Conservation (phyloP, 306 rosid genomes). For the Quercus glauca region DNA sequence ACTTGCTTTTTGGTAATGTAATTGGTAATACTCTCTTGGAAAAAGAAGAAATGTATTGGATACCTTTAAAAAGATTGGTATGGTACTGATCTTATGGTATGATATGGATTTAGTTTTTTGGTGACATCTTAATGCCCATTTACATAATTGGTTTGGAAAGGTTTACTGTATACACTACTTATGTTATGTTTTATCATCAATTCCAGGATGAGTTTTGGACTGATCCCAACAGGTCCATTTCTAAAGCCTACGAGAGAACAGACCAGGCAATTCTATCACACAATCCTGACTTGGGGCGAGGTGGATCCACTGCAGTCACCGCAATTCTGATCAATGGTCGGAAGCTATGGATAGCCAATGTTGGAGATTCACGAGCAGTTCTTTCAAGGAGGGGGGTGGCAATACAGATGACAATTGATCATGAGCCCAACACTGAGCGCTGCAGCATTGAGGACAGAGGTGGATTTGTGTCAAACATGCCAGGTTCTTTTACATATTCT, state of each 20-base stretch:
- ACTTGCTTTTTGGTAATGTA: not conserved
- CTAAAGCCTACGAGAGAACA: slow-evolving; percentile 60
- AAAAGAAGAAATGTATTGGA: not conserved
- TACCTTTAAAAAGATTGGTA: not conserved
- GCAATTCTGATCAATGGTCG: slow-evolving; percentile 60
- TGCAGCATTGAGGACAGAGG: slow-evolving; percentile 77
- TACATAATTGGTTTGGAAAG: slow-evolving; percentile 7
- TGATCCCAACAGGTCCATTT: slow-evolving; percentile 55
- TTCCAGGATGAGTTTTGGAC: slow-evolving; percentile 64
- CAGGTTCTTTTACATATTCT: slow-evolving; percentile 56
- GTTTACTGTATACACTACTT: slow-evolving; percentile 8
- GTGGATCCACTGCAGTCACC: slow-evolving; percentile 80
- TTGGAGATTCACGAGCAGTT: slow-evolving; percentile 88
- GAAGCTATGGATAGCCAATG: slow-evolving; percentile 66
- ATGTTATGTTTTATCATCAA: not conserved
- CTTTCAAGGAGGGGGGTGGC: slow-evolving; percentile 63
- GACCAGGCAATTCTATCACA: slow-evolving; percentile 72
- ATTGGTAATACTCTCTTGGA: too few relatives aligned
- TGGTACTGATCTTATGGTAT: not conserved
- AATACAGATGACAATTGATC: slow-evolving; percentile 62
- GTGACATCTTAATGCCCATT: slow-evolving; percentile 6
- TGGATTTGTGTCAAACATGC: slow-evolving; percentile 92
- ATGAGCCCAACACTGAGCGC: slow-evolving; percentile 83
- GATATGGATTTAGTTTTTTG: not conserved
- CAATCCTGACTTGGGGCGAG: slow-evolving; percentile 67